Base-by-base conservation (phyloP, 2,329 filamentous ascomycete species). In the Dryadomyces quercus-mongolicae region DNA sequence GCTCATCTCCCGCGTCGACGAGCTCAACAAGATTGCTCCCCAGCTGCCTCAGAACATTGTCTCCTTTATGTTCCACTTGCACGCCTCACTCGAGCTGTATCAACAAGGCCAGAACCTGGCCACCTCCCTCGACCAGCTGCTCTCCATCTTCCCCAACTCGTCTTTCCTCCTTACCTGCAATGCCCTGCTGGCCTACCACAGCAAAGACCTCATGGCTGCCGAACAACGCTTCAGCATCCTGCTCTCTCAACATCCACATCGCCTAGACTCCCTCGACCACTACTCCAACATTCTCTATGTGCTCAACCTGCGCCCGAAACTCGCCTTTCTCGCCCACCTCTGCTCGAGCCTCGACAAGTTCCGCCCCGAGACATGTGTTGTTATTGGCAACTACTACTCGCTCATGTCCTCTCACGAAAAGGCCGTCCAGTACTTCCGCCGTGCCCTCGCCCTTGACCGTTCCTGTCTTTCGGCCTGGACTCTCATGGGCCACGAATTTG, bases 221-320 rank as follows among this genome's bases (percentile, higher is more conserved):
- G 82, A 85, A 61, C 68, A 83, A 71, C 71, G 84, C 68, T 75
- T 95, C 54, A 85, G 93, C 59, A 85, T 90, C 59, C 76, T 92
- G 44, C 78, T 98, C 16, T 88, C 95, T 34, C 79, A 82, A 5
- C 80, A 85, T 76, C 71, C 82, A 60, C 72, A 85, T 72, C 67
- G 93, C 7, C 80, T 98, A 18, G 93, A 98, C 66, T 86, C 86
- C 3, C 77, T 98, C 18, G 93, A 98, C 64, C 88, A 95, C 64
- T 98, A 96, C 68, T 96, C 91, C 40, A 98, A 98, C 64, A 95
- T 97, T 20, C 80, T 98, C 15, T 97, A 96, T 65, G 92, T 98
- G 34, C 85, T 97, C 74, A 86, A 87, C 46, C 76, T 86, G 57
- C 80, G 91, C 10, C 89, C 93, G 0, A 95, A 95, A 64, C 76